Percentiles rank a stretch among this genome's conserved stretches.
phyloP scores from a whole-genome alignment of 2,329 filamentous ascomycete species.

The Penicillium freii region DNA sequence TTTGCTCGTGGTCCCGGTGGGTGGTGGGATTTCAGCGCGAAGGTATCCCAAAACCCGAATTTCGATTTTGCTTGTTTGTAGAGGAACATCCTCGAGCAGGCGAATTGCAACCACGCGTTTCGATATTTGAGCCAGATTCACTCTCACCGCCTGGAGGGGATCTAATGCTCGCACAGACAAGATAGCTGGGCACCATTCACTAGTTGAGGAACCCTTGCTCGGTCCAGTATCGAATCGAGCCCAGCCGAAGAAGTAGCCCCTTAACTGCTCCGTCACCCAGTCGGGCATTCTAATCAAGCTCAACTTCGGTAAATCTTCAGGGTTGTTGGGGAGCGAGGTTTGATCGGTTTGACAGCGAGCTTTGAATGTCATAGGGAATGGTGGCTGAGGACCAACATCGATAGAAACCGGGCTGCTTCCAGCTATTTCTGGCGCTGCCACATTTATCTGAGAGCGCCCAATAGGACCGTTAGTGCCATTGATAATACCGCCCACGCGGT shows the following conservation, averaged over 20 bases:
- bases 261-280: constrained; percentile 54
- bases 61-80: constrained; percentile 45
- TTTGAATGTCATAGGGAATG: constrained; percentile 32
- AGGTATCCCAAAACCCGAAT: constrained; percentile 62
- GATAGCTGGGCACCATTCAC: constrained; percentile 59
- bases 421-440: constrained; percentile 19
- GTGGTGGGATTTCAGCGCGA: constrained; percentile 38
- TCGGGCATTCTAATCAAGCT: constrained; percentile 55
- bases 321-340: constrained; percentile 36
- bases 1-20: constrained; percentile 11
- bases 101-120: constrained; percentile 47
- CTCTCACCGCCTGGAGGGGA: constrained; percentile 48
- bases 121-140: constrained; percentile 51
- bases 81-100: constrained; percentile 27
- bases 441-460: constrained; percentile 28
- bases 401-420: constrained; percentile 10
- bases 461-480: constrained; percentile 40
- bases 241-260: constrained; percentile 67
- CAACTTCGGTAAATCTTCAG: constrained; percentile 56
- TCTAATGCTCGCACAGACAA: constrained; percentile 51
- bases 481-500: constrained; percentile 28
- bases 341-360: constrained; percentile 15
- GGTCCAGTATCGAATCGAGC: constrained; percentile 41
- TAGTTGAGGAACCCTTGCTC: constrained; percentile 35
- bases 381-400: constrained; percentile 34